Percentiles rank a stretch among this genome's conserved stretches.
Evolutionary conservation across 2,329 filamentous ascomycete species (phyloP).

Genomic region (Microdochium trichocladiopsis): DNA sequence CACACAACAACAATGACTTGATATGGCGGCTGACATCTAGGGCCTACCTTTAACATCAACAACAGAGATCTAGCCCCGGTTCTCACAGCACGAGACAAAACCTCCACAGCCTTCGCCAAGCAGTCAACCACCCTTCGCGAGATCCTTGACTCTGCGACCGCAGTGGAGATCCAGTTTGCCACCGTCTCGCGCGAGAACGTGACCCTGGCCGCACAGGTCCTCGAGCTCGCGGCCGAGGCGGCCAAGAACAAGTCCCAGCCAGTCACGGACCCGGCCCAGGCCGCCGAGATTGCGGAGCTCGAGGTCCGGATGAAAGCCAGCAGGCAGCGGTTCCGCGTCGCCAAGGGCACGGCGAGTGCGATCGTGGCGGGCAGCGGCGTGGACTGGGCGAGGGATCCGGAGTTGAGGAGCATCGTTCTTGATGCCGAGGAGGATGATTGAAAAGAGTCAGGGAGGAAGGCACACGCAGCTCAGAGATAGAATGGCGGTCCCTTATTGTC

Average conservation of each 20-base stretch:
- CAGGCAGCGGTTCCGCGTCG: conserved; percentile 61
- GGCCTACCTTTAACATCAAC: conserved; percentile 1
- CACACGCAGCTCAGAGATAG: background rate
- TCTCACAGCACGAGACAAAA: conserved; percentile 58
- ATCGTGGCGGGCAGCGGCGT: conserved; percentile 75
- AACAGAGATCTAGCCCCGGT: conserved; percentile 59
- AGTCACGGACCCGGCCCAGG: conserved; percentile 43
- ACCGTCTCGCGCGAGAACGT: conserved; percentile 53
- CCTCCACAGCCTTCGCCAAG: conserved; percentile 57
- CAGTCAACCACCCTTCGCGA: conserved; percentile 46
- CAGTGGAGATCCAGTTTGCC: conserved; percentile 51
- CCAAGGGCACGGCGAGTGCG: conserved; percentile 74
- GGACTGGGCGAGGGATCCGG: conserved; percentile 69
- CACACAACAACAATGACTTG: background rate
- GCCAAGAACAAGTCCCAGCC: conserved; percentile 44
- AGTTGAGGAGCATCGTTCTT: conserved; percentile 63
- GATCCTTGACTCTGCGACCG: conserved; percentile 44
- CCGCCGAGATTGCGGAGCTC: conserved; percentile 48
- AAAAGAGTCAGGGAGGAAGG: background rate
- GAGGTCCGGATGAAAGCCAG: conserved; percentile 55
- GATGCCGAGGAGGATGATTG: conserved; percentile 47
- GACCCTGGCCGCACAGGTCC: conserved; percentile 52
- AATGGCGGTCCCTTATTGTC: too few species aligned
- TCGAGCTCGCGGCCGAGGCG: conserved; percentile 53
- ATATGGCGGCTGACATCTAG: conserved; percentile 3